These are phyloP conservation scores for Ceratobasidium sp. DNA, from an alignment of 1,284 basidiomycete species.

Conservation along the genomic window DNA sequence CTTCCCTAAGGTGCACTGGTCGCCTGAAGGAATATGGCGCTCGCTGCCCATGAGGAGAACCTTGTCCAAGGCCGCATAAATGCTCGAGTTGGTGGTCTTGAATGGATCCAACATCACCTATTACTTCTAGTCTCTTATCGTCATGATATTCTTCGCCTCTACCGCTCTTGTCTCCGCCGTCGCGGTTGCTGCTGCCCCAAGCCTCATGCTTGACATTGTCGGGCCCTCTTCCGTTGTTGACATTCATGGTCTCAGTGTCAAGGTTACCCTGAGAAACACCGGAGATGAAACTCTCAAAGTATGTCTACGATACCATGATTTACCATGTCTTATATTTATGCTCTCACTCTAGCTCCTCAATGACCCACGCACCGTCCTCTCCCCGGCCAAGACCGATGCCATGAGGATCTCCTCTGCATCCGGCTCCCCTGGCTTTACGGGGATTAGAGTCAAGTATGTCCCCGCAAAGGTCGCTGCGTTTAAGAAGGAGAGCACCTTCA, in stretches of 20 bases:
- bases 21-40: no score
- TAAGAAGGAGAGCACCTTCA: slow-evolving; percentile 25
- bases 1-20: no score
- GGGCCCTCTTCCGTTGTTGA: slow-evolving; percentile 58
- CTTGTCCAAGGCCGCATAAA: no score
- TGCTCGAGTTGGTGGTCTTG: no score
- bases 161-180: slow-evolving; percentile 8
- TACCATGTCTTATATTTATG: background rate
- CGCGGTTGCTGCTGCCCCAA: slow-evolving; percentile 19
- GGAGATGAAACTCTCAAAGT: slow-evolving; percentile 31
- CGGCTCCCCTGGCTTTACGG: slow-evolving; percentile 29
- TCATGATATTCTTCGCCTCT: slow-evolving; percentile 11
- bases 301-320: background rate
- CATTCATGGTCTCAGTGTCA: slow-evolving; percentile 9
- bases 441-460: slow-evolving; percentile 33
- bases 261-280: slow-evolving; percentile 28
- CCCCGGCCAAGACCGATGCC: slow-evolving; percentile 61
- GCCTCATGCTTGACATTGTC: slow-evolving; percentile 19
- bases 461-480: slow-evolving; percentile 24
- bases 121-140: background rate
- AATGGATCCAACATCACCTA: no score
- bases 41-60: no score
- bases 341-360: slow-evolving; percentile 2
- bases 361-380: slow-evolving; percentile 45
- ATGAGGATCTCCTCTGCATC: slow-evolving; percentile 57